Evolutionary conservation across 1,139 yeast species (phyloP).

Genomic region (Geotrichum candidum): DNA sequence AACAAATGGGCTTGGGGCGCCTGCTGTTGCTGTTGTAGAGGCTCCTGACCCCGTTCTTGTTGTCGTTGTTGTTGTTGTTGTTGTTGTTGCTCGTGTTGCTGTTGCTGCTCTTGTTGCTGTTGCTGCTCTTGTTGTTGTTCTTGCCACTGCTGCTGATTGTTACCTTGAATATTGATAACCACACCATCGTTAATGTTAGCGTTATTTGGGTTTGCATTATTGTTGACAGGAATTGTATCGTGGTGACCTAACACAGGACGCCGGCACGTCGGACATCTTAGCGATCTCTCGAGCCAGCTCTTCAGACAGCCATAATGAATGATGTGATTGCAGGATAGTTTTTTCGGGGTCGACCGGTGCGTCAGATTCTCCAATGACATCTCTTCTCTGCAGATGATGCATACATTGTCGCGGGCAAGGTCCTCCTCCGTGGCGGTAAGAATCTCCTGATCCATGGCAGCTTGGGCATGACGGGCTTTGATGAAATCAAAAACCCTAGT

Average conservation of each 20-base stretch:
- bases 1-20: not conserved
- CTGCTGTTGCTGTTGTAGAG: not conserved
- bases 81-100: not conserved
- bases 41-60: conserved; percentile 11
- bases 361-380: conserved; percentile 45
- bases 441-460: conserved; percentile 59
- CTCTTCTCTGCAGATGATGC: conserved; percentile 83
- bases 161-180: not conserved
- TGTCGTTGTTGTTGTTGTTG: not conserved
- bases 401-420: conserved; percentile 53
- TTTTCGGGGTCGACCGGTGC: conserved; percentile 54
- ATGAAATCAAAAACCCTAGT: conserved; percentile 49
- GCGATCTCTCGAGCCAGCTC: conserved; percentile 90
- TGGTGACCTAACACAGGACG: conserved; percentile 46
- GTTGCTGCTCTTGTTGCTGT: not conserved
- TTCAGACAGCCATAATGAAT: conserved; percentile 86
- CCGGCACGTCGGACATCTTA: conserved; percentile 87
- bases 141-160: not conserved
- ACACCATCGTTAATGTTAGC: not conserved
- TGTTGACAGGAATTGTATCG: not conserved
- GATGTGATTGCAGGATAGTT: conserved; percentile 76
- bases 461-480: conserved; percentile 55
- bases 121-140: not conserved
- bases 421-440: conserved; percentile 56
- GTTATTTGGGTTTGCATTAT: not conserved